Evolutionary conservation across 1,284 basidiomycete genomes (phyloP).

Genomic region (Tylopilus sp.): DNA sequence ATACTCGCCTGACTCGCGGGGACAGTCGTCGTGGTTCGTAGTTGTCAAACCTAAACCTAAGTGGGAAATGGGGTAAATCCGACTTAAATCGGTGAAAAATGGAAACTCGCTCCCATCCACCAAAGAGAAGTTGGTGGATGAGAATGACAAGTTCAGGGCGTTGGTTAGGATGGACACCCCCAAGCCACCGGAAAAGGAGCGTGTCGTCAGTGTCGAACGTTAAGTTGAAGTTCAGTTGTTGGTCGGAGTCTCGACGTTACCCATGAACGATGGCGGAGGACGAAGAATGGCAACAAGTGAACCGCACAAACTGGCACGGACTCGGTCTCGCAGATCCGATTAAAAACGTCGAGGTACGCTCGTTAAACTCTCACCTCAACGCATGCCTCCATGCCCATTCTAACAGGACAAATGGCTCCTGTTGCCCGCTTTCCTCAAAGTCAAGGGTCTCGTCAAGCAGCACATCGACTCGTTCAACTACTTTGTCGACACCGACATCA

Average conservation of each 20-base stretch:
- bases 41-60: no score
- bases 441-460: constrained; percentile 98
- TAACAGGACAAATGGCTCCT: constrained; percentile 96
- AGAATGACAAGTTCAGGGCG: no score
- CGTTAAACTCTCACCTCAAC: not conserved
- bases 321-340: constrained; percentile 73
- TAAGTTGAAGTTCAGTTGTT: not conserved
- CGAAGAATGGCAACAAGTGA: constrained; percentile 58
- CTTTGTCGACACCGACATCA: constrained; percentile 96
- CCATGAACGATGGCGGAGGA: constrained; percentile 29
- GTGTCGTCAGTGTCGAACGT: no score
- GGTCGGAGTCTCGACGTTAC: constrained; percentile 3
- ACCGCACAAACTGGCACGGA: constrained; percentile 60
- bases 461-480: constrained; percentile 99
- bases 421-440: constrained; percentile 89
- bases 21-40: no score
- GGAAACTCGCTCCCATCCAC: no score
- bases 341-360: constrained; percentile 66
- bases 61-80: no score
- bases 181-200: no score
- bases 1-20: no score
- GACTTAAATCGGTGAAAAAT: no score
- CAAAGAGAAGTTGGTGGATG: no score
- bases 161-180: no score
- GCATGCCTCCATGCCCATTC: not conserved